Evolutionary conservation across 306 rosid genomes (phyloP).

Genomic region (Myrica gale): DNA sequence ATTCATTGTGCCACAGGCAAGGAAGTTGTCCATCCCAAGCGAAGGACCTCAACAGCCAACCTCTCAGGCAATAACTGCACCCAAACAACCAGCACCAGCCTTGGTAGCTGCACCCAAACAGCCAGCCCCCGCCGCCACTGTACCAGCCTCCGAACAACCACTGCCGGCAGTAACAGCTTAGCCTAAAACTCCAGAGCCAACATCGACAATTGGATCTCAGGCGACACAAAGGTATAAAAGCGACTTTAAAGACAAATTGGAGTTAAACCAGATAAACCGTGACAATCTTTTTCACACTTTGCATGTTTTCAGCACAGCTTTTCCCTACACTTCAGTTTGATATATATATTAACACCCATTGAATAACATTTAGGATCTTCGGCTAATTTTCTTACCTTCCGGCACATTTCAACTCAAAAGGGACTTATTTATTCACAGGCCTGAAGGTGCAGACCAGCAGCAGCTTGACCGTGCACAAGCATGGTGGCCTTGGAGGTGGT

Average conservation of each 20-base stretch:
- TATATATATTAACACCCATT: neutral
- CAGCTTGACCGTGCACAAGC: constrained; percentile 11
- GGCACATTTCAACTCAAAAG: neutral
- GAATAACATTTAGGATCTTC: neutral
- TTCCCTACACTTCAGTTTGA: neutral
- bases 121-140: neutral
- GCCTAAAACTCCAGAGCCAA: constrained; percentile 14
- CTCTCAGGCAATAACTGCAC: constrained; percentile 23
- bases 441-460: neutral
- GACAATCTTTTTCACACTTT: neutral
- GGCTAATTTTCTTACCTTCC: neutral
- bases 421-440: neutral
- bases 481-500: constrained; percentile 32
- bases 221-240: constrained; percentile 30
- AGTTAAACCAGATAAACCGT: neutral
- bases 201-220: constrained; percentile 21
- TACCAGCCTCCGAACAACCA: neutral
- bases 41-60: constrained; percentile 34
- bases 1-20: constrained; percentile 50
- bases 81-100: constrained; percentile 15
- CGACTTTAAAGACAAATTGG: neutral
- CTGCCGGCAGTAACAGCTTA: constrained; percentile 17
- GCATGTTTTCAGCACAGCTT: neutral
- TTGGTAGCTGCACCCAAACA: constrained; percentile 8
- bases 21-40: constrained; percentile 49